Percentiles rank a stretch among this genome's conserved stretches.
Evolutionary conservation across 306 rosid species (phyloP).

Genomic region (Trifolium dubium): DNA sequence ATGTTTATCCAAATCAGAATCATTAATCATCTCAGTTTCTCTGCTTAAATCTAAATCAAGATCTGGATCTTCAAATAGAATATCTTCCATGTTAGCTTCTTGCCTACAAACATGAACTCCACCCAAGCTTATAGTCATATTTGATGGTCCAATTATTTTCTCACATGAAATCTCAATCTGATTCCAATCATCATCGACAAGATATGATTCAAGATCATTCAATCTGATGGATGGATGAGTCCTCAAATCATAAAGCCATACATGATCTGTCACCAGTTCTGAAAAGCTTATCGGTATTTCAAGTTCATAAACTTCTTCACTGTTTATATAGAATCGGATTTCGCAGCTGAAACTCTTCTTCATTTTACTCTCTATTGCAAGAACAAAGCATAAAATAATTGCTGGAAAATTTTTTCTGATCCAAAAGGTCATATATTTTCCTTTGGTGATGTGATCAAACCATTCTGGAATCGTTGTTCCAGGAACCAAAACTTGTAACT

Average conservation of each 20-base stretch:
- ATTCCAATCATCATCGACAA: slow-evolving; percentile 11
- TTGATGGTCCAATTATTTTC: slow-evolving; percentile 3
- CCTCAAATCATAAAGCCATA: slow-evolving; percentile 27
- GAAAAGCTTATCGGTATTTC: slow-evolving; percentile 1
- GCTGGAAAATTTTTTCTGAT: background rate
- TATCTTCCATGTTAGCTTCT: slow-evolving; percentile 9
- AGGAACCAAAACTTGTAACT: slow-evolving; percentile 19
- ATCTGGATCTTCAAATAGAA: slow-evolving; percentile 22
- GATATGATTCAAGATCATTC: slow-evolving; percentile 3
- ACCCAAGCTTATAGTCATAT: slow-evolving; percentile 13
- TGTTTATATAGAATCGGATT: slow-evolving; percentile 14
- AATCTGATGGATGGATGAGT: background rate
- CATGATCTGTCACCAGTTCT: slow-evolving; percentile 2
- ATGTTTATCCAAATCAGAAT: background rate
- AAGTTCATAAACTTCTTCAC: slow-evolving; percentile 25
- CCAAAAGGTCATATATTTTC: slow-evolving; percentile 23
- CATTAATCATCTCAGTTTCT: background rate
- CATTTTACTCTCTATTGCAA: slow-evolving; percentile 11
- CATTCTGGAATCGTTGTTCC: slow-evolving; percentile 18
- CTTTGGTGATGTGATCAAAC: slow-evolving; percentile 1
- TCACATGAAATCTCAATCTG: slow-evolving; percentile 26
- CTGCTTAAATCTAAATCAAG: slow-evolving; percentile 3
- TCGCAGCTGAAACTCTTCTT: slow-evolving; percentile 23
- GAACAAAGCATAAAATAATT: slow-evolving; percentile 17
- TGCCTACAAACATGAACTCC: slow-evolving; percentile 23